phyloP scores from a whole-genome alignment of 2,329 filamentous ascomycete genomes.

The Cercospora zeae-maydis region DNA sequence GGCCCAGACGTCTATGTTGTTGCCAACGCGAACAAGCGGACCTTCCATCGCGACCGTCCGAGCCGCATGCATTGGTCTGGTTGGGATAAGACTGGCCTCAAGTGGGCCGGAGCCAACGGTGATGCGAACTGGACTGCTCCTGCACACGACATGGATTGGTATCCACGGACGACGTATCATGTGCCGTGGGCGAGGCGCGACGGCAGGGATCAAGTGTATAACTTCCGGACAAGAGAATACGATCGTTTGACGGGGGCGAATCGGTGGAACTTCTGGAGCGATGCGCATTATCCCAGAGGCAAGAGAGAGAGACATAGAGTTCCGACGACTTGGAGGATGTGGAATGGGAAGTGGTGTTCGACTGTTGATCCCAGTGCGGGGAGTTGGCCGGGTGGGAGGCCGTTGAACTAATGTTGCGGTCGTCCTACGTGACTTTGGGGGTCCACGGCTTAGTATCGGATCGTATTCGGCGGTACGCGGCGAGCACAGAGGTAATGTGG shows the following conservation, averaged over 20 bases:
- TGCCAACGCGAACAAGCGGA: constrained; percentile 38
- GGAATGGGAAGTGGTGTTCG: constrained; percentile 30
- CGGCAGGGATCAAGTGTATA: constrained; percentile 25
- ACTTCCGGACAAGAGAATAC: constrained; percentile 31
- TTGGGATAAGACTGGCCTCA: constrained; percentile 31
- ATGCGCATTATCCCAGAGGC: constrained; percentile 31
- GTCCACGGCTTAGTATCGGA: too few species aligned
- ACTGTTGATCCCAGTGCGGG: constrained; percentile 28
- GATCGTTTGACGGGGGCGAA: constrained; percentile 17
- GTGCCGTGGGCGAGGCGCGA: constrained; percentile 24
- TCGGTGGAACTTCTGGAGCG: constrained; percentile 27
- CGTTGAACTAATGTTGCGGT: constrained; percentile 12
- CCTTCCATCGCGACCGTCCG: constrained; percentile 40
- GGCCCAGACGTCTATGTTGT: constrained; percentile 48
- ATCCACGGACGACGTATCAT: constrained; percentile 32
- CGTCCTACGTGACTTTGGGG: neutral
- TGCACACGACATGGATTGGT: constrained; percentile 35
- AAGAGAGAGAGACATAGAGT: constrained; percentile 24
- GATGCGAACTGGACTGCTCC: constrained; percentile 37
- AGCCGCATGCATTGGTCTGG: constrained; percentile 38
- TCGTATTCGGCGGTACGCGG: neutral
- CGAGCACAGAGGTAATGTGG: neutral
- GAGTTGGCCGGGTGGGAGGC: constrained; percentile 27
- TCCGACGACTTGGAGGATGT: constrained; percentile 22
- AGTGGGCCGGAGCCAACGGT: constrained; percentile 10